A percentile compares a stretch with the other conserved stretches of the same genome.
phyloP scores from a whole-genome alignment of 2,329 filamentous ascomycete species.

The Spiromastix sp. region DNA sequence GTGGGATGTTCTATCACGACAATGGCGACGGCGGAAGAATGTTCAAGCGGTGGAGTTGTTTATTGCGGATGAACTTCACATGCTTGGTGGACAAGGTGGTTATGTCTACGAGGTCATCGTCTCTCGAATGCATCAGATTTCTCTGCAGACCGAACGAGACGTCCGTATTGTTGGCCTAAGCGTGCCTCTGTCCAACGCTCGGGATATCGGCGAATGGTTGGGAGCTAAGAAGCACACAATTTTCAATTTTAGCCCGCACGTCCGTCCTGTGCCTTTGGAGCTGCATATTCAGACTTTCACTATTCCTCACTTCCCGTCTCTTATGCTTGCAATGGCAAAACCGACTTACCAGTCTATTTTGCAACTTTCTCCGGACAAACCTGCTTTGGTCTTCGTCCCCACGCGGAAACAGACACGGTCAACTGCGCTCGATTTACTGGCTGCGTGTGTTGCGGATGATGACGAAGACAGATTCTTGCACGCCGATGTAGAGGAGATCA shows the following conservation, averaged over 20 bases:
- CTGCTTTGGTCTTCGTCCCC: constrained; percentile 83
- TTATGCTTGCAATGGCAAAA: constrained; percentile 98
- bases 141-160: constrained; percentile 71
- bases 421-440: constrained; percentile 76
- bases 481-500: constrained; percentile 69
- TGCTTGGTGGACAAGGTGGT: constrained; percentile 76
- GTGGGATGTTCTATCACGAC: constrained; percentile 91
- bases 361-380: constrained; percentile 79
- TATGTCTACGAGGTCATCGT: constrained; percentile 94
- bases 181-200: constrained; percentile 84
- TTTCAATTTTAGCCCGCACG: constrained; percentile 94
- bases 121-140: constrained; percentile 96
- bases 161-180: constrained; percentile 83
- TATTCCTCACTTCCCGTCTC: constrained; percentile 91
- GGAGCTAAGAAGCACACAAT: constrained; percentile 96
- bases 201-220: constrained; percentile 95
- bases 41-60: constrained; percentile 83
- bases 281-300: constrained; percentile 92
- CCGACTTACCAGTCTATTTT: constrained; percentile 83
- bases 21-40: constrained; percentile 95
- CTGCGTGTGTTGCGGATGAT: constrained; percentile 78
- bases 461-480: constrained; percentile 92
- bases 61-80: constrained; percentile 89
- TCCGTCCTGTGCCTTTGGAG: constrained; percentile 79
- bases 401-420: constrained; percentile 85